A percentile compares a stretch with the other conserved stretches of the same genome.
These are phyloP conservation scores for Saccharomycopsis fodiens DNA, from an alignment of 805 yeast genomes.

Conservation along the genomic window DNA sequence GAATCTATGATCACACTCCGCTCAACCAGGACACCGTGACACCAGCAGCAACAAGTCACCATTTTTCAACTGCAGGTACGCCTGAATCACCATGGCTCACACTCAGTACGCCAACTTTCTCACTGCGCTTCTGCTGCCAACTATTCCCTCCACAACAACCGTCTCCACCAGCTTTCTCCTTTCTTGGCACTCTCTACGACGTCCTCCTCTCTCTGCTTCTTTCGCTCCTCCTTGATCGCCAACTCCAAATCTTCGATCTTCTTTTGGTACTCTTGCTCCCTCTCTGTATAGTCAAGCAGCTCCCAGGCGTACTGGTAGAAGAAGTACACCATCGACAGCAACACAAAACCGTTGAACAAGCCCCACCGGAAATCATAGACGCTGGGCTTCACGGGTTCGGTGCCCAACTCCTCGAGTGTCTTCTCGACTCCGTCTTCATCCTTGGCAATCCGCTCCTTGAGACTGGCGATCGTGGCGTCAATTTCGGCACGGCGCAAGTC, in stretches of 20 bases:
- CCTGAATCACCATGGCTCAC: too few relatives aligned
- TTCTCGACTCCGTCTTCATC: conserved; percentile 8
- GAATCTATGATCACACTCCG: too few relatives aligned
- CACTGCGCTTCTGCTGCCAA: too few relatives aligned
- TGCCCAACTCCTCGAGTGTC: background rate
- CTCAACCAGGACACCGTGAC: too few relatives aligned
- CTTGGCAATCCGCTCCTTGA: conserved; percentile 5
- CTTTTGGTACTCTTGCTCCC: conserved; percentile 23
- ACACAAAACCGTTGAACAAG: conserved; percentile 26
- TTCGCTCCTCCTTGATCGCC: background rate
- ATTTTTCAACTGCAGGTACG: too few relatives aligned
- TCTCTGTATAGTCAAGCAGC: conserved; percentile 27
- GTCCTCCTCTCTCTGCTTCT: conserved; percentile 13
- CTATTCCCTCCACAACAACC: conserved; percentile 18
- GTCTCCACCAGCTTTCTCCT: conserved; percentile 6
- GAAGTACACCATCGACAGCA: conserved; percentile 29
- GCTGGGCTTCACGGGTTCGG: conserved; percentile 23
- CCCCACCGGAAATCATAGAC: conserved; percentile 30
- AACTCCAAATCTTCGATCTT: conserved; percentile 19
- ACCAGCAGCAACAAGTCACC: too few relatives aligned
- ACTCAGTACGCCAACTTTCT: too few relatives aligned
- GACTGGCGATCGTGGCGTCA: conserved; percentile 10
- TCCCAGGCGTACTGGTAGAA: conserved; percentile 29
- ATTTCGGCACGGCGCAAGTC: background rate
- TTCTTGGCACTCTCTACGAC: too few relatives aligned